Percentiles rank a stretch among this genome's conserved stretches.
phyloP scores from a whole-genome alignment of 345 rosid species.

The Eucalyptus rudis region DNA sequence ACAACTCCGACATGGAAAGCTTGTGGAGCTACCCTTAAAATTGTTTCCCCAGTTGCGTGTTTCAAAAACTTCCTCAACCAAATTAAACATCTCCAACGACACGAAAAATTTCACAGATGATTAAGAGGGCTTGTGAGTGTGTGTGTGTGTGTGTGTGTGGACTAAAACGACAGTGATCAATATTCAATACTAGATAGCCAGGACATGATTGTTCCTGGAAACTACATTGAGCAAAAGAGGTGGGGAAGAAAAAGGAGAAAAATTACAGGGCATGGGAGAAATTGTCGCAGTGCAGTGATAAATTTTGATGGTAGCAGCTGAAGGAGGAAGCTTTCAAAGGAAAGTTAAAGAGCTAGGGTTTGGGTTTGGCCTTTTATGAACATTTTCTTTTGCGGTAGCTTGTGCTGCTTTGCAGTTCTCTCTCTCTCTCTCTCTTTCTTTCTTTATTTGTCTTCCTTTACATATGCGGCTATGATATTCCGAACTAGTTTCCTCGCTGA shows the following conservation, averaged over 20 bases:
- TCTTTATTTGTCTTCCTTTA: not conserved
- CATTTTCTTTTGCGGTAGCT: not conserved
- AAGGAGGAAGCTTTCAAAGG: not conserved
- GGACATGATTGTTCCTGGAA: not conserved
- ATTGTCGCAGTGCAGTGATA: not conserved
- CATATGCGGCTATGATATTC: not conserved
- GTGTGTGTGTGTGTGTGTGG: not conserved
- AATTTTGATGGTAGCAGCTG: not conserved
- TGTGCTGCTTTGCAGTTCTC: not conserved
- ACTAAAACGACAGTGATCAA: not conserved
- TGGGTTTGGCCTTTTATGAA: not conserved
- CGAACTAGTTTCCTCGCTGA: not conserved
- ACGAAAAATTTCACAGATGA: not conserved
- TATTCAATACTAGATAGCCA: not conserved
- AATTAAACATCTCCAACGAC: not conserved
- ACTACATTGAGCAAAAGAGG: not conserved
- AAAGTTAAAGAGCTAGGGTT: not conserved
- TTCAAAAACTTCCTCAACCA: not conserved
- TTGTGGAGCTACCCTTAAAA: slow-evolving; percentile 48
- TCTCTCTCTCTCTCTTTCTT: not conserved
- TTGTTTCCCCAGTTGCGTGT: not conserved
- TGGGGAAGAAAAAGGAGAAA: not conserved
- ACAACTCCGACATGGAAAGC: slow-evolving; percentile 41
- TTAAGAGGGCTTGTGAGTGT: not conserved
- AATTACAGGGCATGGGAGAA: not conserved